Percentiles rank a stretch among this genome's conserved stretches.
These are phyloP conservation scores for Pyrenula aspistea DNA, from an alignment of 495 filamentous ascomycete genomes.

Conservation along the genomic window DNA sequence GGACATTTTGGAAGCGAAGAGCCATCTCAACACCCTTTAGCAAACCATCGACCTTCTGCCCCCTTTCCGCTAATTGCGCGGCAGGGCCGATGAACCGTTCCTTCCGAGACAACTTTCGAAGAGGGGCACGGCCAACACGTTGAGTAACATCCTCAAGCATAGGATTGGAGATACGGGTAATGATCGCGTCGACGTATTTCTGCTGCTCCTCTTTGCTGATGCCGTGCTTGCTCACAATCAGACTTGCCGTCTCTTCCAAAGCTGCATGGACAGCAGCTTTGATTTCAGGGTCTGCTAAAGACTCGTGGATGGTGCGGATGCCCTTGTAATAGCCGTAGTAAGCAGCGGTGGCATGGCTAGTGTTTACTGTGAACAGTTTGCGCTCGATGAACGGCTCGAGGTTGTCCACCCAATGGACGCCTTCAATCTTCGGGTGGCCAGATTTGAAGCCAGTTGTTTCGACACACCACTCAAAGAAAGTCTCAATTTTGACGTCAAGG, in stretches of 20 bases:
- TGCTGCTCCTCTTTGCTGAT: slow-evolving; percentile 68
- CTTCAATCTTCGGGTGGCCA: slow-evolving; percentile 61
- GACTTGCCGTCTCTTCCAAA: slow-evolving; percentile 67
- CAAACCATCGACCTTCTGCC: slow-evolving; percentile 54
- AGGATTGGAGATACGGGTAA: slow-evolving; percentile 88
- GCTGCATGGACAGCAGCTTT: slow-evolving; percentile 60
- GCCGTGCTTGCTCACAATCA: slow-evolving; percentile 78
- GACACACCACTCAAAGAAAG: slow-evolving; percentile 97
- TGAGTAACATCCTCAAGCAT: slow-evolving; percentile 84
- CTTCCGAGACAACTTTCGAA: slow-evolving; percentile 83
- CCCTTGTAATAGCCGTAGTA: slow-evolving; percentile 82
- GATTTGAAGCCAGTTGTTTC: slow-evolving; percentile 67
- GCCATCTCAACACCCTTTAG: slow-evolving; percentile 74
- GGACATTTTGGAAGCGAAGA: slow-evolving; percentile 83
- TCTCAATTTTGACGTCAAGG: slow-evolving; percentile 88
- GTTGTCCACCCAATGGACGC: slow-evolving; percentile 85
- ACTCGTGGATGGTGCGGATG: slow-evolving; percentile 79
- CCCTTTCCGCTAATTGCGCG: slow-evolving; percentile 66
- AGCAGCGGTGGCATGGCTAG: slow-evolving; percentile 89
- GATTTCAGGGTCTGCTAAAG: slow-evolving; percentile 57
- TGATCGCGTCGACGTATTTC: slow-evolving; percentile 83
- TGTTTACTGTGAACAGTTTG: slow-evolving; percentile 99
- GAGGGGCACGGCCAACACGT: slow-evolving; percentile 87
- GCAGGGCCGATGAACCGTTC: slow-evolving; percentile 94
- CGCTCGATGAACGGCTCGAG: slow-evolving; percentile 94